Evolutionary conservation across 169 alveolate species (phyloP).

Genomic region (Condylostoma magnum): DNA sequence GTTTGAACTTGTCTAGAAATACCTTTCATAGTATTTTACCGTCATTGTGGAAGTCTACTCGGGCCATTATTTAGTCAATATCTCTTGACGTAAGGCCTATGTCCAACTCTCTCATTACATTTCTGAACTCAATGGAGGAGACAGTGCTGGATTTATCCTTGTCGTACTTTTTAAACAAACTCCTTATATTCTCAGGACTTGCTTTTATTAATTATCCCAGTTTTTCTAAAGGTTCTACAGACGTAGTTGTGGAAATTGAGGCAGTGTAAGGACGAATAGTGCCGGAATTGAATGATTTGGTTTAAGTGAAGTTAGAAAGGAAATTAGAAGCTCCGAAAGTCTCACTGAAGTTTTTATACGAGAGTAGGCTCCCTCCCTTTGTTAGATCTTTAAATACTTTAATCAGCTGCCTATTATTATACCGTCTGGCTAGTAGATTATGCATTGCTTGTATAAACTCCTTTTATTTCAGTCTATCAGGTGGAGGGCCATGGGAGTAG

Average conservation of each 20-base stretch:
- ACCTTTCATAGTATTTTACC: constrained; percentile 70
- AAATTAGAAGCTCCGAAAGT: constrained; percentile 35
- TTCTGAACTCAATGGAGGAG: constrained; percentile 68
- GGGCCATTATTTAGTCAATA: constrained; percentile 65
- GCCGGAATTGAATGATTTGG: constrained; percentile 3
- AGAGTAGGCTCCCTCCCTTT: constrained; percentile 31
- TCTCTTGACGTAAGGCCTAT: constrained; percentile 76
- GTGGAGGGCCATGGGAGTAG: constrained; percentile 33
- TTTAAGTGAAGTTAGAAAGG: constrained; percentile 9
- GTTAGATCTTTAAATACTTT: constrained; percentile 45
- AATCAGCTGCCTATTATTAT: constrained; percentile 41
- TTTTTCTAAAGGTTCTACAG: constrained; percentile 44
- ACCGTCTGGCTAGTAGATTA: constrained; percentile 48
- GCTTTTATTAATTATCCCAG: constrained; percentile 52
- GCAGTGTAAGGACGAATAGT: constrained; percentile 28
- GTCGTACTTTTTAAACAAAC: constrained; percentile 54
- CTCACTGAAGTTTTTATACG: constrained; percentile 37
- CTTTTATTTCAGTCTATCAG: constrained; percentile 13
- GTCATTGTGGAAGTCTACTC: constrained; percentile 56
- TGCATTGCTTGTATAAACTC: constrained; percentile 47
- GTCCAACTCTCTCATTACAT: constrained; percentile 71
- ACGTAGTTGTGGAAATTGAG: constrained; percentile 25
- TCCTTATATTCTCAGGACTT: constrained; percentile 26
- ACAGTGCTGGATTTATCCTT: constrained; percentile 54
- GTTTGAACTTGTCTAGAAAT: constrained; percentile 56